These are phyloP conservation scores for Oryza punctata DNA, from an alignment of 176 grass and related monocot genomes.

Conservation along the genomic window DNA sequence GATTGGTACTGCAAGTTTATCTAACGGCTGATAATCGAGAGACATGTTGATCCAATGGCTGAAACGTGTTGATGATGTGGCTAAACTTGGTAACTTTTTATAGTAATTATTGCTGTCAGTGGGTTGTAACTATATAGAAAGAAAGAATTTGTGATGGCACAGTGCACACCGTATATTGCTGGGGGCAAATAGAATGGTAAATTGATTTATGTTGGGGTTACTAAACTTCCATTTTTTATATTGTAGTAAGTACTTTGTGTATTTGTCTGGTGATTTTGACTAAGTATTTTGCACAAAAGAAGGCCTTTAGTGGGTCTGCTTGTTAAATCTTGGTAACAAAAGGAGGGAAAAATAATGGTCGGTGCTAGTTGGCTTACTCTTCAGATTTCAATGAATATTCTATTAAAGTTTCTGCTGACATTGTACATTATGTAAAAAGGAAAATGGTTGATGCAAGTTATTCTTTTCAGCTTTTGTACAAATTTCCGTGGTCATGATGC, in stretches of 20 bases:
- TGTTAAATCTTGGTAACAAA: conserved; percentile 11
- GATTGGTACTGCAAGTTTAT: too few relatives aligned
- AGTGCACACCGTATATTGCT: background rate
- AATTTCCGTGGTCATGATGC: background rate
- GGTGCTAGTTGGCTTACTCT: conserved; percentile 22
- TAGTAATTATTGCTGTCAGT: too few relatives aligned
- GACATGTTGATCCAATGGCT: too few relatives aligned
- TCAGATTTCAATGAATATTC: conserved; percentile 6
- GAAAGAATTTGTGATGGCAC: background rate
- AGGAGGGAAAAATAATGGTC: background rate
- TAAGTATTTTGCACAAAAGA: background rate
- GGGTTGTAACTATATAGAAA: too few relatives aligned
- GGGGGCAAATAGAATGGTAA: background rate
- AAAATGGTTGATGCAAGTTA: background rate
- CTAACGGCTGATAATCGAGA: too few relatives aligned
- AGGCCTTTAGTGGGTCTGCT: conserved; percentile 6
- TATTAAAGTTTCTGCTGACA: conserved; percentile 9
- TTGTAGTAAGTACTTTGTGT: background rate
- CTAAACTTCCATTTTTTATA: background rate
- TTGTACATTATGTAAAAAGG: background rate
- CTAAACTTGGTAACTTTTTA: too few relatives aligned
- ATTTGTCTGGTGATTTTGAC: conserved; percentile 9
- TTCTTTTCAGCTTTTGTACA: conserved; percentile 5
- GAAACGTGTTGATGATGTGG: too few relatives aligned
- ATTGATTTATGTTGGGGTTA: background rate